Conservation (phyloP, 257 asterid genomes). For the Gentiana straminea region DNA sequence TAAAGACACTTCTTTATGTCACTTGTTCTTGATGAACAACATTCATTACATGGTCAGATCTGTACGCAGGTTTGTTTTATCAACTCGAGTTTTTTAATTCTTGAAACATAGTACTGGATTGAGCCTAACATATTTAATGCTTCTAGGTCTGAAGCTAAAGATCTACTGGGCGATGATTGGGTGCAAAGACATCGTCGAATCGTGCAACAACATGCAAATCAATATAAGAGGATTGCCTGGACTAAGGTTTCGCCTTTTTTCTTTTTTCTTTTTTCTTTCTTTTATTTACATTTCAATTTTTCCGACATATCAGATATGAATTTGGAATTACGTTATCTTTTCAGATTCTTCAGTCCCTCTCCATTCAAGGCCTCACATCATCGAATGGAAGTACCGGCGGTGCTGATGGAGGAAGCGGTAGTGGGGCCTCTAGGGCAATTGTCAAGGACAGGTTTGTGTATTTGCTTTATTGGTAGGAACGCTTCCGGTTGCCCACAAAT, state of each 20-base stretch:
- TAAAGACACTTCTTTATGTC: conserved; percentile 72
- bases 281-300: neutral
- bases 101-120: conserved; percentile 6
- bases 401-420: conserved; percentile 84
- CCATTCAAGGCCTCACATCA: conserved; percentile 79
- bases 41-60: conserved; percentile 99
- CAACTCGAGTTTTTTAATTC: neutral
- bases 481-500: neutral
- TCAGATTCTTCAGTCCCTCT: conserved; percentile 74
- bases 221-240: conserved; percentile 94
- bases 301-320: neutral
- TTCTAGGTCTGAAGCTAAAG: conserved; percentile 97
- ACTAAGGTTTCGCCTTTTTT: conserved; percentile 42
- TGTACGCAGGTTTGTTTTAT: conserved; percentile 64
- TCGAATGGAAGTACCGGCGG: conserved; percentile 71
- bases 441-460: conserved; percentile 70
- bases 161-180: conserved; percentile 97
- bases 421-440: conserved; percentile 87
- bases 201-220: conserved; percentile 97
- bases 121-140: conserved; percentile 13
- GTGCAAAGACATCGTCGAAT: conserved; percentile 94
- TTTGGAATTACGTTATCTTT: neutral
- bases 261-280: too few relatives aligned
- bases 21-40: conserved; percentile 93
- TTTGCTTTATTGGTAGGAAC: conserved; percentile 8